A percentile compares a stretch with the other conserved stretches of the same genome.
These are phyloP conservation scores for Lodderomyces beijingensis DNA, from an alignment of 1,139 yeast genomes.

Conservation along the genomic window DNA sequence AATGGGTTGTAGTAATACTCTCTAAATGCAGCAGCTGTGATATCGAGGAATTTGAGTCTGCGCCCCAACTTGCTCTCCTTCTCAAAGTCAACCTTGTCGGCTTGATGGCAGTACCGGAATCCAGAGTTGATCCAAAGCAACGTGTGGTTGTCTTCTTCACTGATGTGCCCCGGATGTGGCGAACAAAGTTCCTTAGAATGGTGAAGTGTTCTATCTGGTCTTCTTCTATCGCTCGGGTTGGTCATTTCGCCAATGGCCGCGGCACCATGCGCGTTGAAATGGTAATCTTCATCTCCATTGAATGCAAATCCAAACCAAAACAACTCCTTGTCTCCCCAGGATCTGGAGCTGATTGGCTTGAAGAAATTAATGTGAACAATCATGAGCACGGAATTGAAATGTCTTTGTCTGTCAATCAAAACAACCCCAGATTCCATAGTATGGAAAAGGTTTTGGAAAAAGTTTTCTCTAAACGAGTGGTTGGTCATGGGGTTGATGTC, in stretches of 20 bases:
- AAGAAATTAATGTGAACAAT: conserved; percentile 27
- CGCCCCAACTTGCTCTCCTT: conserved; percentile 19
- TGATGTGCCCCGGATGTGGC: conserved; percentile 43
- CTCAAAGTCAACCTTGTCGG: conserved; percentile 20
- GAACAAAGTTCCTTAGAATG: conserved; percentile 34
- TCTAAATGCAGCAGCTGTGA: conserved; percentile 17
- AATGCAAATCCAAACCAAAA: conserved; percentile 32
- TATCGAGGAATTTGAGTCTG: conserved; percentile 18
- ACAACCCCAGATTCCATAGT: conserved; percentile 34
- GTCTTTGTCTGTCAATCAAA: conserved; percentile 23
- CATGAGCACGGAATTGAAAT: conserved; percentile 26
- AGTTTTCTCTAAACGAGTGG: conserved; percentile 19
- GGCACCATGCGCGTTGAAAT: conserved; percentile 24
- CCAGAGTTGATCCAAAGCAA: conserved; percentile 35
- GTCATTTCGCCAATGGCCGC: conserved; percentile 30
- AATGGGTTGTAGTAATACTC: conserved; percentile 22
- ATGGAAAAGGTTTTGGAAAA: conserved; percentile 28
- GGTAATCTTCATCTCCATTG: conserved; percentile 31
- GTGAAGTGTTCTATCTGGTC: conserved; percentile 17
- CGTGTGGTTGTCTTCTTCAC: conserved; percentile 26
- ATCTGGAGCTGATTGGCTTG: conserved; percentile 20
- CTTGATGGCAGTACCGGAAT: conserved; percentile 28
- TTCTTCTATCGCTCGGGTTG: conserved; percentile 18
- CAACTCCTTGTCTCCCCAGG: conserved; percentile 33
- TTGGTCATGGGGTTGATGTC: conserved; percentile 27